phyloP scores from a whole-genome alignment of 441 rosid species.

The Populus trichocarpa region DNA sequence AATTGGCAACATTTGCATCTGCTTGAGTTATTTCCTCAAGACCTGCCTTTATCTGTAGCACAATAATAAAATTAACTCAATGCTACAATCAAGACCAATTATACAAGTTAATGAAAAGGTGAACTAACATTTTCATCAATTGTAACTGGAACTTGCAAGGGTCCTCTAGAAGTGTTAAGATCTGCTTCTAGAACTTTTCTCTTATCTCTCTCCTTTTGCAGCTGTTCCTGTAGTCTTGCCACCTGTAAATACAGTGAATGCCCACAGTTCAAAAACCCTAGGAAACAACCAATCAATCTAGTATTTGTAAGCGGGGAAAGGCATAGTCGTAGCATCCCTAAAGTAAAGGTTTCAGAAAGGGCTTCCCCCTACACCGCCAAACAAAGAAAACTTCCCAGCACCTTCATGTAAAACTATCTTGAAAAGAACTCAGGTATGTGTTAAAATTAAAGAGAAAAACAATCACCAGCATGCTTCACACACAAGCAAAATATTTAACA shows the following conservation, averaged over 20 bases:
- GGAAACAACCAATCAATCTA: neutral
- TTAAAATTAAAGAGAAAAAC: neutral
- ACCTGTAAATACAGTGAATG: conserved; percentile 15
- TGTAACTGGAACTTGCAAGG: conserved; percentile 28
- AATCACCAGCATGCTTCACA: too few relatives aligned
- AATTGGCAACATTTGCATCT: conserved; percentile 57
- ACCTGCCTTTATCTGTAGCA: conserved; percentile 56
- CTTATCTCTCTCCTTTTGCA: conserved; percentile 73
- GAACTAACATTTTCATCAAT: conserved; percentile 66
- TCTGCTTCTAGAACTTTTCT: conserved; percentile 64
- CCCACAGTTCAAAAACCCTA: neutral
- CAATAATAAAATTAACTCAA: conserved; percentile 22
- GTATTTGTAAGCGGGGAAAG: neutral
- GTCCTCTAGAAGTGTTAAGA: conserved; percentile 45
- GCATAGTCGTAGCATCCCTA: neutral
- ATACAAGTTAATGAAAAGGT: conserved; percentile 15
- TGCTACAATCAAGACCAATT: conserved; percentile 10
- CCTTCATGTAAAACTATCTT: neutral
- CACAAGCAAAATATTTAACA: too few relatives aligned
- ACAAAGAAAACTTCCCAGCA: neutral
- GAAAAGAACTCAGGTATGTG: neutral
- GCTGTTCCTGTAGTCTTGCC: conserved; percentile 73
- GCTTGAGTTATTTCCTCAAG: conserved; percentile 64
- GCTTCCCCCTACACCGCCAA: neutral
- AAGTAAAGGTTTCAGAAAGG: neutral